Evolutionary conservation across 805 yeast genomes (phyloP), one percentile per base, ranked within the genome.

Genomic region (Myxozyma sirexii): DNA sequence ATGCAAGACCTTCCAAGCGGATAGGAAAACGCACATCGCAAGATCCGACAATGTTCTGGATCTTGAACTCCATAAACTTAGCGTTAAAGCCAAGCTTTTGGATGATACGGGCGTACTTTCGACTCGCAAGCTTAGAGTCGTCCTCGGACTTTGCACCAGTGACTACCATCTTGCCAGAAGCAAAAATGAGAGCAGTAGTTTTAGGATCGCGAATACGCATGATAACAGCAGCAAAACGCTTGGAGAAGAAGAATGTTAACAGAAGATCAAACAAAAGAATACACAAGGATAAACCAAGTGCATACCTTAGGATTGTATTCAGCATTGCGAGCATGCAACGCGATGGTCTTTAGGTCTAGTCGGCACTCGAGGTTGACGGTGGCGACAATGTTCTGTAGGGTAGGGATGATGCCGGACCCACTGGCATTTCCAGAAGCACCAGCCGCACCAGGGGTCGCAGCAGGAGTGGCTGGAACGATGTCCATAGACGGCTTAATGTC

Each of bases 121-220:
- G 84, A 21, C 97, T 90, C 1, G 99, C 99, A 66, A 94, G 81
- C 75, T 94, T 94, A n/a, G 97, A 90, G 73, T 94, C 98, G 73
- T 94, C 98, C 75, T 94, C 99, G 38, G 96, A 88, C 75, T 94
- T 94, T 24, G 99, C 99, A 83, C 99, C 99, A 31, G 98, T 94
- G 15, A 94, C 99, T 68, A 94, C 99, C 99, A 94, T 94, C 76
- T 94, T 94, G 71, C 99, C 99, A 1, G 97, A 91, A 1, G 99
- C 99, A 75, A 94, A 94, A 67, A 94, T 94, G 68, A 94, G 80
- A 0, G 99, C 98, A 1, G 99, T 94, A 0, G 99, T 94, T 75
- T 94, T 94, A 17, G 99, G 99, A 74, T 94, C 99, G 76, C 99
- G 84, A 69, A 94, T 94, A 81, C 99, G 89, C 99, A 94, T 94